A percentile compares a stretch with the other conserved stretches of the same genome.
Conservation (phyloP, 768 basidiomycete genomes). For the Boletus patriciae region DNA sequence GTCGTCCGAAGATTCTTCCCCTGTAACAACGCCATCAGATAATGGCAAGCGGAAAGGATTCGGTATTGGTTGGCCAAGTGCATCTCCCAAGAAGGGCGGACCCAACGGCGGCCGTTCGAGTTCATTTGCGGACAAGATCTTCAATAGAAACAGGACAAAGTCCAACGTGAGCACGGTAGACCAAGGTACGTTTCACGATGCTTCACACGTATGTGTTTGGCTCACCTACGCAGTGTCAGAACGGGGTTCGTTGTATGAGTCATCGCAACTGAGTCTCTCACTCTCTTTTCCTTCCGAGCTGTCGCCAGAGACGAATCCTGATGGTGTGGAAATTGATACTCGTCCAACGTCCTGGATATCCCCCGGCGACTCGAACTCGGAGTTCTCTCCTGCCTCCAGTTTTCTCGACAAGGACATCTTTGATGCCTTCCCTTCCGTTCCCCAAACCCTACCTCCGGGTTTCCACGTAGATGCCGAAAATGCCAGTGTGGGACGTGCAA, state of each 20-base stretch:
- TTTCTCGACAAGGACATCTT: constrained; percentile 59
- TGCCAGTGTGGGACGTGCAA: constrained; percentile 15
- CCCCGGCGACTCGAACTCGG: constrained; percentile 39
- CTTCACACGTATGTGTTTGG: not conserved
- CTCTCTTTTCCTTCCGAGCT: constrained; percentile 23
- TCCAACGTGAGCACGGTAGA: constrained; percentile 49
- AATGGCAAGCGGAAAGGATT: constrained; percentile 34
- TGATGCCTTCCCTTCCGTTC: constrained; percentile 74
- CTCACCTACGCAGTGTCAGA: constrained; percentile 15
- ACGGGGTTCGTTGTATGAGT: constrained; percentile 28
- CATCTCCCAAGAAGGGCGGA: constrained; percentile 52
- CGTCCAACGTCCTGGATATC: constrained; percentile 52
- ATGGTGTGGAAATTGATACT: constrained; percentile 13
- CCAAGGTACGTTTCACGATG: constrained; percentile 39
- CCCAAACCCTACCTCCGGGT: constrained; percentile 45
- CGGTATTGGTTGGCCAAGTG: constrained; percentile 47
- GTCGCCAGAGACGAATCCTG: constrained; percentile 15
- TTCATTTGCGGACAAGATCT: constrained; percentile 63
- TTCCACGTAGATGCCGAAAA: constrained; percentile 17
- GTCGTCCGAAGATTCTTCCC: constrained; percentile 67
- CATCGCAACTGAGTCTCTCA: constrained; percentile 25
- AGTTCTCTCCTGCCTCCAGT: constrained; percentile 40
- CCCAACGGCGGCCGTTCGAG: constrained; percentile 46
- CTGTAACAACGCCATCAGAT: constrained; percentile 60
- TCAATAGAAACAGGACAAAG: constrained; percentile 52